Base-by-base conservation (phyloP, 2,329 filamentous ascomycete species). In the Cordyceps cateniannulata region DNA sequence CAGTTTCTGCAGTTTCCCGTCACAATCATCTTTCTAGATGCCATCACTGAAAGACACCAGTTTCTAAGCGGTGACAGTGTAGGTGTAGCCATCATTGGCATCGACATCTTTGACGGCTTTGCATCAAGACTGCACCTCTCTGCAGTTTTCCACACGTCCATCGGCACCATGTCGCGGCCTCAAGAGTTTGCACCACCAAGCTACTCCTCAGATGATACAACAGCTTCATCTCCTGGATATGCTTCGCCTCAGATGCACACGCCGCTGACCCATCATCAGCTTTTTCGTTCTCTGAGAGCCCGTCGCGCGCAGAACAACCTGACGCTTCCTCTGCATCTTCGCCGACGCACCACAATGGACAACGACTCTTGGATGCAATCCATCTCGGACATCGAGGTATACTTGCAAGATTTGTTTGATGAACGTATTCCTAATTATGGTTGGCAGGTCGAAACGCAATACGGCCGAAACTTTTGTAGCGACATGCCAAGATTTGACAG, bases 311-410 rank as follows among this genome's bases (percentile, higher is more conserved):
- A 59, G 16, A 38, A 50, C 20, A 57, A 25, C n/a, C 14, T 29
- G n/a, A 54, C 16, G n/a, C 24, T 62, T 10, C 59, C 60, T 20
- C 35, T 49, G 9, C 42, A 54, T 14, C 29, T 58, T 24, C 58
- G 40, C 24, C 56, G 51, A n/a, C 49, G 44, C n/a, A 18, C 22
- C 8, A 52, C 27, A 42, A 66, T 65, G 65, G 52, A 58, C 0
- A 62, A 63, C 8, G 56, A 66, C 9, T 52, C 62, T 1, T 60
- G 59, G 47, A 60, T 62, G 27, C 66, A 63, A 20, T 63, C 63
- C 14, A 50, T 65, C n/a, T 66, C 62, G 2, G 64, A 66, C 51
- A 60, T 56, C 12, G 63, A 66, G 49, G 65, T 66, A 62, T 25
- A 27, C 22, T 20, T 49, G 5, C 8, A 51, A 12, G 16, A 6